These are phyloP conservation scores for Kuraishia ogatae DNA, from an alignment of 805 yeast species.

Conservation along the genomic window DNA sequence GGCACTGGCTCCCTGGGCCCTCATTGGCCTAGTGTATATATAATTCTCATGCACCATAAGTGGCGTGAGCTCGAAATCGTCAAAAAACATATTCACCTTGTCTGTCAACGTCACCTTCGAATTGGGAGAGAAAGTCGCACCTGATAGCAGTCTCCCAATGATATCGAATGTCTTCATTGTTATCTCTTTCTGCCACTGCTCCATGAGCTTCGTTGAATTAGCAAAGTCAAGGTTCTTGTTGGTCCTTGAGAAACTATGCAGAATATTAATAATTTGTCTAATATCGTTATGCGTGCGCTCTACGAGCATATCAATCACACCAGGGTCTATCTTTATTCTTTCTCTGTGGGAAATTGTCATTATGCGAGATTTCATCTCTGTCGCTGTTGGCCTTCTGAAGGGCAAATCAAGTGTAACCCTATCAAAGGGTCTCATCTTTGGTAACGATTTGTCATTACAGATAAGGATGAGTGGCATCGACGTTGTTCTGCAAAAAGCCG, in stretches of 20 bases:
- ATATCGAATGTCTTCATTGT: constrained; percentile 90
- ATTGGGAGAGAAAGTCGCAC: constrained; percentile 46
- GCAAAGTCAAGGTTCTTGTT: constrained; percentile 52
- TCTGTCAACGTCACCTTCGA: constrained; percentile 59
- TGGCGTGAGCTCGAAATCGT: constrained; percentile 91
- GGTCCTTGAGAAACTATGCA: constrained; percentile 78
- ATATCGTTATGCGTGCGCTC: constrained; percentile 85
- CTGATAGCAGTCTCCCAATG: constrained; percentile 55
- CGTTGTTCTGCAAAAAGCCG: constrained; percentile 78
- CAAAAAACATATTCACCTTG: constrained; percentile 82
- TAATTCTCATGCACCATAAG: constrained; percentile 96
- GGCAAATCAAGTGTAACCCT: constrained; percentile 69
- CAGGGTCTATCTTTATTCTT: constrained; percentile 69
- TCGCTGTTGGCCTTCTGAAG: constrained; percentile 83
- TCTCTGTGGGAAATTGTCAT: constrained; percentile 89
- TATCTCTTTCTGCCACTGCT: constrained; percentile 84
- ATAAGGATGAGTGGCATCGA: constrained; percentile 86
- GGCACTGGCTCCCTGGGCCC: constrained; percentile 8
- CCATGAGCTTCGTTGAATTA: constrained; percentile 54
- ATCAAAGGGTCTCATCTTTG: constrained; percentile 96
- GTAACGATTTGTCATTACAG: constrained; percentile 86
- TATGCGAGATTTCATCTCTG: constrained; percentile 71
- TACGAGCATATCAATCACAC: constrained; percentile 75
- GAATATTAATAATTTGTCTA: constrained; percentile 83
- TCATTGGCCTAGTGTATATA: constrained; percentile 51